Conservation (phyloP, 305 asterid species). For the Coffea humblotiana region DNA sequence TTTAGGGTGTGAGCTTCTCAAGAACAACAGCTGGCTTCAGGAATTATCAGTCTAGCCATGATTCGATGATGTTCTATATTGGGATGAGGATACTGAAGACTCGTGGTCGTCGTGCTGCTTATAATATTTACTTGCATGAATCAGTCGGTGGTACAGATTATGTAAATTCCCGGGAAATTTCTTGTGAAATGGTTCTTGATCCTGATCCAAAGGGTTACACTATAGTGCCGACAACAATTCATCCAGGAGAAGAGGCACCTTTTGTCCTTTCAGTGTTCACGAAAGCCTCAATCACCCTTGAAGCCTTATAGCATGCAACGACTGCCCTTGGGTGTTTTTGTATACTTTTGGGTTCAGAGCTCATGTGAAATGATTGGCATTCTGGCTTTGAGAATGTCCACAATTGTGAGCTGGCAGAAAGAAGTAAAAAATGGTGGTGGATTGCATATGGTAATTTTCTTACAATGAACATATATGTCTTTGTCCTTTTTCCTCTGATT, state of each 20-base stretch:
- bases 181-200: slow-evolving; percentile 98
- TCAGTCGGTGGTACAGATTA: slow-evolving; percentile 99
- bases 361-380: slow-evolving; percentile 25
- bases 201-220: slow-evolving; percentile 99
- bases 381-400: slow-evolving; percentile 26
- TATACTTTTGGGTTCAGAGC: slow-evolving; percentile 19
- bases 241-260: slow-evolving; percentile 99
- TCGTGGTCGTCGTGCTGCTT: slow-evolving; percentile 95
- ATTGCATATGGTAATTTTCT: slow-evolving; percentile 39
- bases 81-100: slow-evolving; percentile 98
- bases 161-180: slow-evolving; percentile 95
- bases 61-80: slow-evolving; percentile 92
- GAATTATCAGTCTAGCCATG: slow-evolving; percentile 96
- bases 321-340: slow-evolving; percentile 19
- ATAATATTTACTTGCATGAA: slow-evolving; percentile 91
- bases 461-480: neutral
- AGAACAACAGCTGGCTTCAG: slow-evolving; percentile 97
- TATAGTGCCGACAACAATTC: slow-evolving; percentile 94
- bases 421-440: slow-evolving; percentile 7
- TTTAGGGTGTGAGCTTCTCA: slow-evolving; percentile 97
- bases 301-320: slow-evolving; percentile 60
- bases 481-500: neutral
- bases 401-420: slow-evolving; percentile 19
- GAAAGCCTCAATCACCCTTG: slow-evolving; percentile 80
- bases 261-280: slow-evolving; percentile 95